Percentiles rank a stretch among this genome's conserved stretches.
These are phyloP conservation scores for Wickerhamomyces silvicola DNA, from an alignment of 805 yeast genomes.

Conservation along the genomic window DNA sequence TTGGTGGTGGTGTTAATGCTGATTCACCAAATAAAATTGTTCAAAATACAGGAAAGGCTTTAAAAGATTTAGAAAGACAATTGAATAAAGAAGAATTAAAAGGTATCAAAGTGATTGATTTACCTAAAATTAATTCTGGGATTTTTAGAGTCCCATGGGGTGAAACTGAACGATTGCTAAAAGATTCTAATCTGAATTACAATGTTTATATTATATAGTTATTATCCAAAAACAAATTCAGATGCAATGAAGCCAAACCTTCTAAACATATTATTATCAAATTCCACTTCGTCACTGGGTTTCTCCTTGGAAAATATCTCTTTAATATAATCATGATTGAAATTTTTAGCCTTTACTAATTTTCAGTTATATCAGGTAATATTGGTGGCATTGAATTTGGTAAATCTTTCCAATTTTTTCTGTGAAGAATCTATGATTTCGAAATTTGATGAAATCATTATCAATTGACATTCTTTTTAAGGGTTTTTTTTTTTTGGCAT, in stretches of 20 bases:
- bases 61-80: conserved; percentile 39
- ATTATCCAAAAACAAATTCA: conserved; percentile 28
- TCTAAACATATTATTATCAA: conserved; percentile 25
- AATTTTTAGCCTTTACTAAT: conserved; percentile 75
- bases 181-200: conserved; percentile 27
- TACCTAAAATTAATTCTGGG: conserved; percentile 82
- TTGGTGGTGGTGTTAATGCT: conserved; percentile 37
- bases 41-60: conserved; percentile 41
- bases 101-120: conserved; percentile 29
- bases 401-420: conserved; percentile 57
- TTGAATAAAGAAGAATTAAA: conserved; percentile 12
- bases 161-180: conserved; percentile 49
- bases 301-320: conserved; percentile 28
- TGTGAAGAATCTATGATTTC: conserved; percentile 69
- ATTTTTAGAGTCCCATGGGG: conserved; percentile 78
- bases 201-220: conserved; percentile 34
- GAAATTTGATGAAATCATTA: conserved; percentile 31
- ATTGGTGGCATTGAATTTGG: conserved; percentile 58
- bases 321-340: conserved; percentile 66
- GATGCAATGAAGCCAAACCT: conserved; percentile 43
- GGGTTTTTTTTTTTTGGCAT: conserved; percentile 68
- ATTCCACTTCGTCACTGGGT: background rate
- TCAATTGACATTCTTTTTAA: conserved; percentile 58
- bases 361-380: conserved; percentile 66
- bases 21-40: conserved; percentile 43